These are phyloP conservation scores for Fusarium anthophilum DNA, from an alignment of 2,329 filamentous ascomycete genomes.

Conservation along the genomic window DNA sequence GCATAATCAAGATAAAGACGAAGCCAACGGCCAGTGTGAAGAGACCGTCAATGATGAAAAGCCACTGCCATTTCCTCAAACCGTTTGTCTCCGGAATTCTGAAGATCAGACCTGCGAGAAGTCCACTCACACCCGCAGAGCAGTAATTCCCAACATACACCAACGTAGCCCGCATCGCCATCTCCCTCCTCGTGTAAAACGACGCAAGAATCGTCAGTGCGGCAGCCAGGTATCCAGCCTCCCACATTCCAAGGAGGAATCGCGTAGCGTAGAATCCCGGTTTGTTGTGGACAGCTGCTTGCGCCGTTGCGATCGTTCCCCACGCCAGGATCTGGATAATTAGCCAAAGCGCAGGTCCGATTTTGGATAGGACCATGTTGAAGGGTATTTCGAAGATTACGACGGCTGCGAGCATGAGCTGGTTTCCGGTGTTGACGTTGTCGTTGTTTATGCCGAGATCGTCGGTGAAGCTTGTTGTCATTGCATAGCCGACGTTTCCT, in stretches of 20 bases:
- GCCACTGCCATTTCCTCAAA: conserved; percentile 1
- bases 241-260: background rate
- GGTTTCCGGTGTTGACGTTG: conserved; percentile 11
- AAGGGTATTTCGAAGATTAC: conserved; percentile 1
- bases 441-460: conserved; percentile 8
- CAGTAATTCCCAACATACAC: conserved; percentile 14
- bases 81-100: background rate
- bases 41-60: conserved; percentile 2
- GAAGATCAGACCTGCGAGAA: background rate
- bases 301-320: conserved; percentile 5
- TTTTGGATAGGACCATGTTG: background rate
- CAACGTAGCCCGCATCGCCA: background rate
- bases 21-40: background rate
- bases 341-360: background rate
- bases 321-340: background rate
- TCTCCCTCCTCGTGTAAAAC: background rate
- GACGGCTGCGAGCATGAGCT: background rate
- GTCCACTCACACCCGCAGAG: conserved; percentile 2
- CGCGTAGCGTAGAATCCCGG: background rate
- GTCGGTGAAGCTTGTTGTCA: conserved; percentile 7
- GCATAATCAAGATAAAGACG: background rate
- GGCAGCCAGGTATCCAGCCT: conserved; percentile 1
- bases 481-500: conserved; percentile 6
- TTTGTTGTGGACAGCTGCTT: background rate
- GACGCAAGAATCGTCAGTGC: background rate